phyloP scores from a whole-genome alignment of 208 protist species.

The Jaenimonas drosophilae region DNA sequence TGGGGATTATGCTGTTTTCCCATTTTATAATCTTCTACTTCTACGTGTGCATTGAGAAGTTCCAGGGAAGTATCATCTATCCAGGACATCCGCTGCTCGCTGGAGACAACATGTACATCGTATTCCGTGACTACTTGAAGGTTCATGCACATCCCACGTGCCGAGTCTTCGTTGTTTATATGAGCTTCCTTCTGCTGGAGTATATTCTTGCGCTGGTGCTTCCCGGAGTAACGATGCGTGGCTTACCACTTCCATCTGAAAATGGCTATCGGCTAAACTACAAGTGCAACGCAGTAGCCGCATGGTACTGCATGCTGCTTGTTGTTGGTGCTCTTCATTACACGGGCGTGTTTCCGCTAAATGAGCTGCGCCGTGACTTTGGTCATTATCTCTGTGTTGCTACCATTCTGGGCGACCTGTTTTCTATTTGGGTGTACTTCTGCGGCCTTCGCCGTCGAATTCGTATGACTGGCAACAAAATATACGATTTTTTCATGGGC shows the following conservation, averaged over 20 bases:
- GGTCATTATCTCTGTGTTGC: slow-evolving; percentile 68
- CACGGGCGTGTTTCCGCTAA: slow-evolving; percentile 50
- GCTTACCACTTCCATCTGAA: slow-evolving; percentile 76
- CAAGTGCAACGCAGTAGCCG: slow-evolving; percentile 80
- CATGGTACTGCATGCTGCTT: slow-evolving; percentile 80
- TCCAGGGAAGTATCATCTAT: slow-evolving; percentile 78
- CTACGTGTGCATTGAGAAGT: slow-evolving; percentile 64
- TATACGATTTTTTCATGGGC: slow-evolving; percentile 97
- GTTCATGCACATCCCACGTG: slow-evolving; percentile 35
- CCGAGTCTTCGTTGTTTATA: slow-evolving; percentile 35
- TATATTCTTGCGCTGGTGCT: slow-evolving; percentile 65
- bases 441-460: slow-evolving; percentile 39
- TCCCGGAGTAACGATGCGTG: slow-evolving; percentile 70
- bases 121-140: slow-evolving; percentile 37
- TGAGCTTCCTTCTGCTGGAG: slow-evolving; percentile 67
- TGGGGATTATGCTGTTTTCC: slow-evolving; percentile 77
- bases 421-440: slow-evolving; percentile 69
- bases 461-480: slow-evolving; percentile 81
- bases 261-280: slow-evolving; percentile 75
- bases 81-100: slow-evolving; percentile 60
- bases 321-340: slow-evolving; percentile 52
- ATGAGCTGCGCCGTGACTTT: slow-evolving; percentile 52
- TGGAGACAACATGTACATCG: slow-evolving; percentile 31
- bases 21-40: slow-evolving; percentile 89
- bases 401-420: slow-evolving; percentile 69